Conservation (phyloP, 164 flowering plant species). For the Vitis amurensis region DNA sequence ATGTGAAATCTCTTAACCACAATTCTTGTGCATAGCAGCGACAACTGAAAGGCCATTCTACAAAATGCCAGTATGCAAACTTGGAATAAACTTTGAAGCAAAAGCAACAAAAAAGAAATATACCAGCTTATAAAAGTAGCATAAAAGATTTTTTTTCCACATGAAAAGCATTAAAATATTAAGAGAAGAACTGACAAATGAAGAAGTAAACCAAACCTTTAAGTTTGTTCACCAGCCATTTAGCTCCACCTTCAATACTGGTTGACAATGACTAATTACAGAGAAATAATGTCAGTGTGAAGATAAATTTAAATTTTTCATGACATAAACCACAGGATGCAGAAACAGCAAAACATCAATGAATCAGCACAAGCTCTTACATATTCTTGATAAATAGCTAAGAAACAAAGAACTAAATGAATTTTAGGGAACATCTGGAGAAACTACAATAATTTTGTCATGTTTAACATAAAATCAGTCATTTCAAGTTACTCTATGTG, state of each 20-base stretch:
- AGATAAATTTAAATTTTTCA: not conserved
- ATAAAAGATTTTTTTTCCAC: not conserved
- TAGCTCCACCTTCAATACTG: constrained; percentile 70
- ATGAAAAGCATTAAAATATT: not conserved
- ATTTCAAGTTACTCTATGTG: too few relatives aligned
- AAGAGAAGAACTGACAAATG: not conserved
- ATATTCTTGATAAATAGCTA: too few relatives aligned
- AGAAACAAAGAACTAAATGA: too few relatives aligned
- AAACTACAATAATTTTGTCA: too few relatives aligned
- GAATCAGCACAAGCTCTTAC: too few relatives aligned
- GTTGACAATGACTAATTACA: constrained; percentile 50
- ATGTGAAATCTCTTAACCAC: too few relatives aligned
- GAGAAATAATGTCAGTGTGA: not conserved
- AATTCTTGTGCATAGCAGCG: not conserved
- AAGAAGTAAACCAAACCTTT: constrained; percentile 48
- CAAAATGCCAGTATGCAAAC: not conserved
- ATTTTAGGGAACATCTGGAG: too few relatives aligned
- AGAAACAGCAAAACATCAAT: not conserved
- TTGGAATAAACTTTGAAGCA: not conserved
- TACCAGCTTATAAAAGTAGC: not conserved
- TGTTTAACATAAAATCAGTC: too few relatives aligned
- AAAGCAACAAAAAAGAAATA: not conserved
- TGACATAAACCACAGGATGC: not conserved
- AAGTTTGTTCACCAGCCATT: constrained; percentile 76
- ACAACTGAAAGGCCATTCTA: not conserved